Evolutionary conservation across 805 yeast genomes (phyloP).

Genomic region (Isabelozyma rhagii): DNA sequence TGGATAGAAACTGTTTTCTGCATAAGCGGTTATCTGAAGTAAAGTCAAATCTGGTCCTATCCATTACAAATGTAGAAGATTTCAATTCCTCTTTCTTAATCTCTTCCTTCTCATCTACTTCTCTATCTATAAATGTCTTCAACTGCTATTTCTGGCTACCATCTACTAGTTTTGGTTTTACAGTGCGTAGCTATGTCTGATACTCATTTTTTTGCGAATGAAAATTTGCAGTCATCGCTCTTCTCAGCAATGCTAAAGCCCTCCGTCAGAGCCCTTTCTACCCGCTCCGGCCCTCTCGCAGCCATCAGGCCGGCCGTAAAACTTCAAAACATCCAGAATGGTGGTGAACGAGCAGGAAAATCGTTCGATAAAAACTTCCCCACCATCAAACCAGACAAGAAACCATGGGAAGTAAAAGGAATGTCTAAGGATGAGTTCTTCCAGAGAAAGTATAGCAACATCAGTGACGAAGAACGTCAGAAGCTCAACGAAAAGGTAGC

Average conservation of each 20-base stretch:
- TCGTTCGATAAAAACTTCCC: slow-evolving; percentile 27
- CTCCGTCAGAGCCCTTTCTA: slow-evolving; percentile 4
- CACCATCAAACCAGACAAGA: slow-evolving; percentile 9
- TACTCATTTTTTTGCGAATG: neutral
- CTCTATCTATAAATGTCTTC: neutral
- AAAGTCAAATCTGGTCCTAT: no score
- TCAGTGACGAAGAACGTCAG: slow-evolving; percentile 21
- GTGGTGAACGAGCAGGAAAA: neutral
- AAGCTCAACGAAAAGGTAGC: slow-evolving; percentile 27
- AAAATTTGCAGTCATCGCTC: neutral
- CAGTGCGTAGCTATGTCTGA: no score
- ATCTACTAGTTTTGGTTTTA: neutral
- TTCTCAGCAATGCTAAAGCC: slow-evolving; percentile 2
- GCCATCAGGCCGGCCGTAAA: slow-evolving; percentile 1
- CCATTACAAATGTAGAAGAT: no score
- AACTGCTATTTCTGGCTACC: neutral
- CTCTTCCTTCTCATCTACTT: neutral
- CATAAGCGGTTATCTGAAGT: no score
- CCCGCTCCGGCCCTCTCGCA: neutral
- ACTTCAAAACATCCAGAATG: neutral
- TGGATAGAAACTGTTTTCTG: neutral
- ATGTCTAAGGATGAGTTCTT: slow-evolving; percentile 39
- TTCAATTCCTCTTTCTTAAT: neutral
- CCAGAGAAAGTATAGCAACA: slow-evolving; percentile 30
- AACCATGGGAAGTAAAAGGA: slow-evolving; percentile 36